Evolutionary conservation across 371 early-diverging fungal species (phyloP).

Genomic region (Lichtheimia ramosa): DNA sequence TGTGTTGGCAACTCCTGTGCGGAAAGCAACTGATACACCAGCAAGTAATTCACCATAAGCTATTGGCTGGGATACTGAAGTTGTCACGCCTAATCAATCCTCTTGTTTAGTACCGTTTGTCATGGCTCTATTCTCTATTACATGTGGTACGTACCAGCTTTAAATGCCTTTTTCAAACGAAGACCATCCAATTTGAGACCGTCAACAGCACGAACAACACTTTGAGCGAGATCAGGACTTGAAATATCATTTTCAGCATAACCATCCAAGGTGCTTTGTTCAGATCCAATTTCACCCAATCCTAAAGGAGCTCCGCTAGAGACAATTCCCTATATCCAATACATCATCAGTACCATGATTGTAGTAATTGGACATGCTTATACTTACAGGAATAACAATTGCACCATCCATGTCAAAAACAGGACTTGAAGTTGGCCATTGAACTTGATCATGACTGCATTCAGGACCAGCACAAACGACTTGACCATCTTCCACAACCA

Average conservation of each 20-base stretch:
- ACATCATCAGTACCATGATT: neutral
- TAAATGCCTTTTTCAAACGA: conserved; percentile 61
- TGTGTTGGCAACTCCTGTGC: conserved; percentile 51
- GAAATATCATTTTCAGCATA: conserved; percentile 33
- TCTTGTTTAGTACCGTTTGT: neutral
- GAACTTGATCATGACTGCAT: conserved; percentile 40
- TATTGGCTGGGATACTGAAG: conserved; percentile 55
- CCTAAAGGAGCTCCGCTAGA: conserved; percentile 56
- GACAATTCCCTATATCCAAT: conserved; percentile 47
- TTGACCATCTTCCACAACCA: conserved; percentile 48
- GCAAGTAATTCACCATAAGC: conserved; percentile 32
- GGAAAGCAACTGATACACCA: conserved; percentile 61
- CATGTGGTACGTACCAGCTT: conserved; percentile 35
- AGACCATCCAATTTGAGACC: conserved; percentile 62
- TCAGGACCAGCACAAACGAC: conserved; percentile 54
- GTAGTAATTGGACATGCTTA: neutral
- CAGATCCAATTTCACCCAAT: conserved; percentile 56
- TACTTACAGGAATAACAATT: conserved; percentile 40
- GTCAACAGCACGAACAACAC: conserved; percentile 53
- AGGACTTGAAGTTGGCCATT: conserved; percentile 39
- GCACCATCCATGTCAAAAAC: conserved; percentile 50
- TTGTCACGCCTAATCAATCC: conserved; percentile 40
- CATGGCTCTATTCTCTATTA: conserved; percentile 17
- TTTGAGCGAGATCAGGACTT: conserved; percentile 24
- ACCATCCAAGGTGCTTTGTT: conserved; percentile 58